phyloP scores from a whole-genome alignment of 768 basidiomycete genomes.

The Exsudoporus frostii region DNA sequence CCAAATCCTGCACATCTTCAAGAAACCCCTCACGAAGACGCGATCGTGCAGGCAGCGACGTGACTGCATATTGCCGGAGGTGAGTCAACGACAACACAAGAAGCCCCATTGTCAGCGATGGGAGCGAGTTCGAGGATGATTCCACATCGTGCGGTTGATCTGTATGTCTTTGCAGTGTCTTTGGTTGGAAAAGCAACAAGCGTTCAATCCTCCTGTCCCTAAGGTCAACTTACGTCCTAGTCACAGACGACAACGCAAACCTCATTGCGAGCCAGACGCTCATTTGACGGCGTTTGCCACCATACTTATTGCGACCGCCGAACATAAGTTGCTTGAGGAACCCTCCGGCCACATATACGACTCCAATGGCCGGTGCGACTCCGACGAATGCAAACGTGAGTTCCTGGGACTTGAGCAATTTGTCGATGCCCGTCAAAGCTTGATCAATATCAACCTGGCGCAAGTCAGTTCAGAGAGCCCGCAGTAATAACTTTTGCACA shows the following conservation, averaged over 20 bases:
- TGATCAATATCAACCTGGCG: slow-evolving; percentile 86
- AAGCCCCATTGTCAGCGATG: slow-evolving; percentile 67
- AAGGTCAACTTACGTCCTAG: slow-evolving; percentile 5
- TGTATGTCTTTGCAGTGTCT: slow-evolving; percentile 15
- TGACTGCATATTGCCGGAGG: slow-evolving; percentile 62
- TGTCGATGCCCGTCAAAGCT: slow-evolving; percentile 88
- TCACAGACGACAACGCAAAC: slow-evolving; percentile 29
- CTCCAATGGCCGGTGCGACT: slow-evolving; percentile 81
- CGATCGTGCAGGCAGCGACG: slow-evolving; percentile 52
- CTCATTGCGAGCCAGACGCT: slow-evolving; percentile 73
- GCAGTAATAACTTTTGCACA: not conserved
- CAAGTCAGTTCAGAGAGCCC: not conserved
- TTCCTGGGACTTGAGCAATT: slow-evolving; percentile 89
- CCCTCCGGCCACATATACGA: slow-evolving; percentile 67
- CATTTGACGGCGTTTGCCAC: slow-evolving; percentile 51
- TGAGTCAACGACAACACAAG: slow-evolving; percentile 68
- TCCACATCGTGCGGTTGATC: slow-evolving; percentile 1
- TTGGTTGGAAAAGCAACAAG: slow-evolving; percentile 53
- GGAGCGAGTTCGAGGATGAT: slow-evolving; percentile 18
- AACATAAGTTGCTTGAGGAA: slow-evolving; percentile 50
- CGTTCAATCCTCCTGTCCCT: slow-evolving; percentile 60
- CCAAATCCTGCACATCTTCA: slow-evolving; percentile 79
- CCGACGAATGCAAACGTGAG: slow-evolving; percentile 97
- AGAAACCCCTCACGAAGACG: slow-evolving; percentile 75
- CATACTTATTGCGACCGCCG: slow-evolving; percentile 51